Evolutionary conservation across 192 early-diverging fungal species (phyloP).

Genomic region (Umbelopsis ramanniana): DNA sequence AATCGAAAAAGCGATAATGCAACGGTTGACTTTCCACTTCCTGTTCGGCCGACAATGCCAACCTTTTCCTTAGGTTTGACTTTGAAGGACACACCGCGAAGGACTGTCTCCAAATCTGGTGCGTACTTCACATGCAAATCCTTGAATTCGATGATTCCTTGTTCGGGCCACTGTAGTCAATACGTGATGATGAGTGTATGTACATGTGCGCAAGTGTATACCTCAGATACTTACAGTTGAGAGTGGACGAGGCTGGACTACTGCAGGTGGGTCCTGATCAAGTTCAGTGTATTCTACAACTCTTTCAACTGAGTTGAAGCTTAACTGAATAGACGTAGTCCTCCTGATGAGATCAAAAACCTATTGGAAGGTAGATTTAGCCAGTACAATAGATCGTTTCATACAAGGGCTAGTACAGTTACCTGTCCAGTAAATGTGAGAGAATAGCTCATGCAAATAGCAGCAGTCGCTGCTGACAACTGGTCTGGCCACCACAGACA

Average conservation of each 20-base stretch:
- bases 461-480: constrained; percentile 77
- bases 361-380: constrained; percentile 53
- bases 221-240: not conserved
- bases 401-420: constrained; percentile 60
- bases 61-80: constrained; percentile 57
- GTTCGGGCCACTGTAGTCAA: not conserved
- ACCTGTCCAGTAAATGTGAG: constrained; percentile 78
- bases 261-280: constrained; percentile 37
- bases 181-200: no score
- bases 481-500: constrained; percentile 50
- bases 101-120: not conserved
- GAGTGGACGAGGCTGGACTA: not conserved
- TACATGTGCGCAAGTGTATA: not conserved
- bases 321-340: not conserved
- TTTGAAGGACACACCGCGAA: constrained; percentile 62
- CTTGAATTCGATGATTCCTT: not conserved
- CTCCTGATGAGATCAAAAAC: not conserved
- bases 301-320: constrained; percentile 62
- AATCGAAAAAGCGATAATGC: constrained; percentile 79
- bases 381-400: constrained; percentile 70
- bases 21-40: constrained; percentile 81
- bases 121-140: not conserved
- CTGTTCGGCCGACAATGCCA: constrained; percentile 61
- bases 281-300: constrained; percentile 55
- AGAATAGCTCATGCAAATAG: constrained; percentile 79